Evolutionary conservation across 352 stramenopile genomes (phyloP).

Genomic region (Ophiocytium majus): DNA sequence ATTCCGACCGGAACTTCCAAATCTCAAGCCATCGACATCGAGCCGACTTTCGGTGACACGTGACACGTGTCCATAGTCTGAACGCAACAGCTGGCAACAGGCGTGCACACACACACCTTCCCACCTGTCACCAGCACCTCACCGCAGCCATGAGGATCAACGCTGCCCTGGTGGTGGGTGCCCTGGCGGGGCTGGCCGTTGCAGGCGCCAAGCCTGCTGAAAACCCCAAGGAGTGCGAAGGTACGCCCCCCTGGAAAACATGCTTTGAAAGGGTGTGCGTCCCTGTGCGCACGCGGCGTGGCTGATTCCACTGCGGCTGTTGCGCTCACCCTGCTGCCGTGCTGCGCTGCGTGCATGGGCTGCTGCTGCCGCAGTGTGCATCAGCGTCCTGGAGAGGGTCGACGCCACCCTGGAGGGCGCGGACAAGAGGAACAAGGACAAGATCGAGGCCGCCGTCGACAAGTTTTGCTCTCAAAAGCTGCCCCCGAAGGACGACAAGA

Average conservation of each 20-base stretch:
- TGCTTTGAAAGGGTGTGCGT: constrained; percentile 16
- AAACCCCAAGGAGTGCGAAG: constrained; percentile 82
- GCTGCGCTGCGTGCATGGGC: not conserved
- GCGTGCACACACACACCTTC: too few species aligned
- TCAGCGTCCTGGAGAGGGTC: constrained; percentile 82
- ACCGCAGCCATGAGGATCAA: too few species aligned
- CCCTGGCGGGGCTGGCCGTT: not conserved
- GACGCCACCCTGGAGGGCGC: constrained; percentile 68
- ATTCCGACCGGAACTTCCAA: too few species aligned
- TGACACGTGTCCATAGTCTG: too few species aligned
- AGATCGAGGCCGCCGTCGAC: constrained; percentile 72
- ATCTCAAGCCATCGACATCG: too few species aligned
- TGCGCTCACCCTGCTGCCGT: not conserved
- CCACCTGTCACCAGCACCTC: too few species aligned
- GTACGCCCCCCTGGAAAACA: constrained; percentile 56
- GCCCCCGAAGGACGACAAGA: constrained; percentile 79
- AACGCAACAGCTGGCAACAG: too few species aligned
- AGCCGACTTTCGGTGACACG: too few species aligned
- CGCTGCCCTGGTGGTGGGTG: not conserved
- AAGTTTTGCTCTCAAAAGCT: constrained; percentile 76
- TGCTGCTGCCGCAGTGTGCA: constrained; percentile 69
- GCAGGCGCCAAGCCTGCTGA: constrained; percentile 57
- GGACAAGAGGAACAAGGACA: constrained; percentile 72
- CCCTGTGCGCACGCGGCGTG: not conserved
- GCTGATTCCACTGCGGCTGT: constrained; percentile 25